Conservation (phyloP, 257 asterid genomes). For the Salvia rosmarinus region DNA sequence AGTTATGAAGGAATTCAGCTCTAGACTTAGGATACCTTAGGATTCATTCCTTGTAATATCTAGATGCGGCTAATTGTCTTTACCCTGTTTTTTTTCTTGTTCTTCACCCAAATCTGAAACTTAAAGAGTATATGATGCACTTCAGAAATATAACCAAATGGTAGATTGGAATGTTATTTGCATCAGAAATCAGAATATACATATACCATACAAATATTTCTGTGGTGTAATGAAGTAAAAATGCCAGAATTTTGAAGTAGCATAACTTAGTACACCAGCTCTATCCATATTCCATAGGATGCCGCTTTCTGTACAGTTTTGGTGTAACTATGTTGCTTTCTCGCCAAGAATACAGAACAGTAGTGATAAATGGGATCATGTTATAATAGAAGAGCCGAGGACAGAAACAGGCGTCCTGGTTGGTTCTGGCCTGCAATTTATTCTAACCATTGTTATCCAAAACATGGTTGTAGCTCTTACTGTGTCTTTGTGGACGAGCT, state of each 20-base stretch:
- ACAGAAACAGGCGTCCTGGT: neutral
- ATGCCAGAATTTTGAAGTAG: slow-evolving; percentile 5
- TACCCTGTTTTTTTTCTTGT: neutral
- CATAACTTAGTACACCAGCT: neutral
- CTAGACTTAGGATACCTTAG: neutral
- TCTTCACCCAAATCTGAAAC: neutral
- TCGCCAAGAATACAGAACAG: slow-evolving; percentile 2
- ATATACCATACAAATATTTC: neutral
- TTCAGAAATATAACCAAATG: slow-evolving; percentile 3
- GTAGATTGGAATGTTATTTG: neutral
- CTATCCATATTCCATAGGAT: neutral
- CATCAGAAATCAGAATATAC: neutral
- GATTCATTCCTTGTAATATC: neutral
- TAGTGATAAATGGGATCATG: neutral
- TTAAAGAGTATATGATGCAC: neutral
- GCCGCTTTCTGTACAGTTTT: neutral
- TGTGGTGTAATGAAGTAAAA: neutral
- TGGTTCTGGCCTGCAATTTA: neutral
- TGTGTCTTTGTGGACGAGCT: slow-evolving; percentile 42
- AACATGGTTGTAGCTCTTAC: slow-evolving; percentile 1
- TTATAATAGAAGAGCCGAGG: neutral
- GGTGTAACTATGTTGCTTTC: neutral
- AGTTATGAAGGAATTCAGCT: neutral
- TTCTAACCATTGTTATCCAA: neutral
- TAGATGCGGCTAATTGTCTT: neutral